Conservation (phyloP, 768 basidiomycete species). For the Neoboletus brunneissimus region DNA sequence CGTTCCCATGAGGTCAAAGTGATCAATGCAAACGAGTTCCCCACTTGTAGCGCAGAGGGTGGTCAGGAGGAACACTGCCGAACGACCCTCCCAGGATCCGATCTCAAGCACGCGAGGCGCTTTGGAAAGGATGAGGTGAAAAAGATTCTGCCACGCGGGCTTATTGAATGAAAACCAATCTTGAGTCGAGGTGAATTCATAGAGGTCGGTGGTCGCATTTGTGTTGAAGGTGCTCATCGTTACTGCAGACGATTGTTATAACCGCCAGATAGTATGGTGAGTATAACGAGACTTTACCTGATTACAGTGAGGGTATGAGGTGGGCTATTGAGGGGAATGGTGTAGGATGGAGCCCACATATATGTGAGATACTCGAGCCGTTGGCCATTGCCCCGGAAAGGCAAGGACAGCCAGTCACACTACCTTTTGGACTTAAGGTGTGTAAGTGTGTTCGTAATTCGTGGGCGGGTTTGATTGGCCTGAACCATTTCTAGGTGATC, state of each 20-base stretch:
- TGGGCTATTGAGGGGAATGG: not conserved
- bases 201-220: constrained; percentile 16
- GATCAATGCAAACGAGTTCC: constrained; percentile 54
- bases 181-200: constrained; percentile 49
- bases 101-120: constrained; percentile 53
- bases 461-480: not conserved
- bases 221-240: constrained; percentile 11
- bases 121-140: constrained; percentile 36
- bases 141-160: constrained; percentile 41
- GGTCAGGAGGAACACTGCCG: constrained; percentile 52
- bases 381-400: not conserved
- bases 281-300: not conserved
- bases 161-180: constrained; percentile 55
- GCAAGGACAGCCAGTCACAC: not conserved
- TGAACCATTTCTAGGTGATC: constrained; percentile 9
- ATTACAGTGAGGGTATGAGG: not conserved
- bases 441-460: not conserved
- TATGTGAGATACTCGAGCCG: constrained; percentile 15
- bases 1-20: constrained; percentile 53
- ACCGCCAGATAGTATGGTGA: not conserved
- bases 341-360: not conserved
- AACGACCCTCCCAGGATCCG: constrained; percentile 64
- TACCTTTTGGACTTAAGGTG: constrained; percentile 13
- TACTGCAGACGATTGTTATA: constrained; percentile 10
- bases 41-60: constrained; percentile 44